These are phyloP conservation scores for Cenchrus fungigraminus DNA, from an alignment of 176 grass and related monocot species.

Conservation along the genomic window DNA sequence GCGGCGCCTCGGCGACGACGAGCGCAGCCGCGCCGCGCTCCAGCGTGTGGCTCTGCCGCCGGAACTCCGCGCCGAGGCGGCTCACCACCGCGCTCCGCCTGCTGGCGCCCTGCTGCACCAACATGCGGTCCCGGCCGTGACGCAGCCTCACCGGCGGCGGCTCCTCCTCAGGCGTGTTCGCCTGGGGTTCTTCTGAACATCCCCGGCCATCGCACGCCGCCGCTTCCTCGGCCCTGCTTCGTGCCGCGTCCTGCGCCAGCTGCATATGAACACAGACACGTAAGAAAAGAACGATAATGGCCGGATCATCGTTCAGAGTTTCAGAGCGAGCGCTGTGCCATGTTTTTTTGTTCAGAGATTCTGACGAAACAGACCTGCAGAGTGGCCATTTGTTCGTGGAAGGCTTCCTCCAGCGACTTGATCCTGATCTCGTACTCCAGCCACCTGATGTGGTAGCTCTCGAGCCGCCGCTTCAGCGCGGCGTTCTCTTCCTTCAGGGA, in stretches of 20 bases:
- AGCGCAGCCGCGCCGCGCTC: slow-evolving; percentile 21
- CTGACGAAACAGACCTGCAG: slow-evolving; percentile 31
- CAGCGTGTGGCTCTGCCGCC: slow-evolving; percentile 37
- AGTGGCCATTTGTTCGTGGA: slow-evolving; percentile 44
- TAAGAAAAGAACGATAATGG: neutral
- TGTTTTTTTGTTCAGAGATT: neutral
- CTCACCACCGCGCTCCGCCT: neutral
- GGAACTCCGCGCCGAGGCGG: slow-evolving; percentile 35
- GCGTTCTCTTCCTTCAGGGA: slow-evolving; percentile 46
- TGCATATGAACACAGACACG: neutral
- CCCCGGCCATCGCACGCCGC: neutral
- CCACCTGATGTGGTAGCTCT: slow-evolving; percentile 54
- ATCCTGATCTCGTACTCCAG: slow-evolving; percentile 56
- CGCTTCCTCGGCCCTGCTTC: neutral
- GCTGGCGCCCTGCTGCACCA: neutral
- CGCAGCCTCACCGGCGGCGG: neutral
- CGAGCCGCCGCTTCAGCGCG: slow-evolving; percentile 37
- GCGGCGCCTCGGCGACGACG: neutral
- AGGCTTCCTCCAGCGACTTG: slow-evolving; percentile 52
- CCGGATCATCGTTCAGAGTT: neutral
- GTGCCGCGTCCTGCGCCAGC: slow-evolving; percentile 17
- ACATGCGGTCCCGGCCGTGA: neutral
- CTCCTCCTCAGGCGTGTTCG: neutral
- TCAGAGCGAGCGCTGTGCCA: neutral
- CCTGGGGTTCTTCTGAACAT: neutral